Conservation (phyloP, 2,329 filamentous ascomycete genomes). For the Triangularia setosa region DNA sequence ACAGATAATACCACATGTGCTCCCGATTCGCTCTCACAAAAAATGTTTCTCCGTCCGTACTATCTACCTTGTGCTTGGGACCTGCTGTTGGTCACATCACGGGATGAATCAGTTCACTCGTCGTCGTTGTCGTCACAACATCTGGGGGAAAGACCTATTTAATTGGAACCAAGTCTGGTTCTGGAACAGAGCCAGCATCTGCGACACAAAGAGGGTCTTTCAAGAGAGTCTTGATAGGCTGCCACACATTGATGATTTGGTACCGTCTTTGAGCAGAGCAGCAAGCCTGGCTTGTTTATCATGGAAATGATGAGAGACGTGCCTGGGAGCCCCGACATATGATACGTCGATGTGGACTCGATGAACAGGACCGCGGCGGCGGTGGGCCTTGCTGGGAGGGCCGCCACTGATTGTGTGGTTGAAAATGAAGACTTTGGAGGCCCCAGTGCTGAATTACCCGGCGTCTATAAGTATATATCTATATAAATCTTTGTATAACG, state of each 20-base stretch:
- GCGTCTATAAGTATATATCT: not conserved
- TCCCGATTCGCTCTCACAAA: not conserved
- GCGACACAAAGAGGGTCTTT: not conserved
- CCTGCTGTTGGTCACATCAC: not conserved
- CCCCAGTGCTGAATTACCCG: not conserved
- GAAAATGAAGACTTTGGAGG: not conserved
- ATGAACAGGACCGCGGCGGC: not conserved
- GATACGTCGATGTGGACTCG: not conserved
- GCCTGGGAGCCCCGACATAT: not conserved
- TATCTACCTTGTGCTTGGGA: not conserved
- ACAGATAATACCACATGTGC: not conserved
- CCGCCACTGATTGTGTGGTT: not conserved
- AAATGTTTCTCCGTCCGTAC: not conserved
- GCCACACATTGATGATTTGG: not conserved
- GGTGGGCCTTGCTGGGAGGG: not conserved
- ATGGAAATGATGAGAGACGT: not conserved
- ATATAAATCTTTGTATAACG: not conserved
- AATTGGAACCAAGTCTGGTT: not conserved
- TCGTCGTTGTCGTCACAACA: not conserved
- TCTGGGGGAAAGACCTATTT: not conserved
- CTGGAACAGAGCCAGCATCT: not conserved
- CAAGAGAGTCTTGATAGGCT: not conserved
- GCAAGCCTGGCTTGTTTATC: not conserved
- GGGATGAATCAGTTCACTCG: not conserved
- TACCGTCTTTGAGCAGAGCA: not conserved